These are phyloP conservation scores for Podospora fimiseda DNA, from an alignment of 495 filamentous ascomycete genomes.

Conservation along the genomic window DNA sequence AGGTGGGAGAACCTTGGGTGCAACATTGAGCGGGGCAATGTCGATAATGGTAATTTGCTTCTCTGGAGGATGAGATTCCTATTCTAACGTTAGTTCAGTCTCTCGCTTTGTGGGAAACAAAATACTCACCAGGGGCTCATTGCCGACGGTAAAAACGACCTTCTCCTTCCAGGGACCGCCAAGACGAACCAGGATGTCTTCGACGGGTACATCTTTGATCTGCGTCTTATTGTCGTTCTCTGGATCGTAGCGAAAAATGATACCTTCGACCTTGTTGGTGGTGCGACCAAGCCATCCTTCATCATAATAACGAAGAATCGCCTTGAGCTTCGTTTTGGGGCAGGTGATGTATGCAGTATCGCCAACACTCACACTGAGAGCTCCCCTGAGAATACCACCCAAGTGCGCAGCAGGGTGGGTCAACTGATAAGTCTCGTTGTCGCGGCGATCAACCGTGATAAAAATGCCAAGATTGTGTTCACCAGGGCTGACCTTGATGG, in stretches of 20 bases:
- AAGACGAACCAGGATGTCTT: constrained; percentile 75
- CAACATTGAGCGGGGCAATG: constrained; percentile 68
- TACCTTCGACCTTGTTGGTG: constrained; percentile 85
- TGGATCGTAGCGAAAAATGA: constrained; percentile 83
- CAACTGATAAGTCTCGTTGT: constrained; percentile 87
- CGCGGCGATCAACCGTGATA: constrained; percentile 70
- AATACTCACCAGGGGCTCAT: constrained; percentile 44
- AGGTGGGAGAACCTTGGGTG: constrained; percentile 72
- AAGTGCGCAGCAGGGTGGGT: constrained; percentile 93
- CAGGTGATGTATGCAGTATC: constrained; percentile 85
- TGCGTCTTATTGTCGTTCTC: constrained; percentile 67
- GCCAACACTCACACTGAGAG: constrained; percentile 76
- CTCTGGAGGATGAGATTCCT: constrained; percentile 45
- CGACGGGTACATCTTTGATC: constrained; percentile 79
- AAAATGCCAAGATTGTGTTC: constrained; percentile 95
- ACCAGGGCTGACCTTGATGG: constrained; percentile 82
- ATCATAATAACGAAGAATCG: constrained; percentile 84
- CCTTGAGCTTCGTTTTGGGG: constrained; percentile 78
- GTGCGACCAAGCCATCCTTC: constrained; percentile 91
- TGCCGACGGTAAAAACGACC: constrained; percentile 46
- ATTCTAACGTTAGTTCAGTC: constrained; percentile 1
- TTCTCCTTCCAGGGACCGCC: constrained; percentile 73
- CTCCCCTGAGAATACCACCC: constrained; percentile 76
- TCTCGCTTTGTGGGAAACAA: neutral
- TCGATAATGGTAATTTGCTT: constrained; percentile 73